Base-by-base conservation (phyloP, 805 yeast genomes). In the Metschnikowia vanudenii region DNA sequence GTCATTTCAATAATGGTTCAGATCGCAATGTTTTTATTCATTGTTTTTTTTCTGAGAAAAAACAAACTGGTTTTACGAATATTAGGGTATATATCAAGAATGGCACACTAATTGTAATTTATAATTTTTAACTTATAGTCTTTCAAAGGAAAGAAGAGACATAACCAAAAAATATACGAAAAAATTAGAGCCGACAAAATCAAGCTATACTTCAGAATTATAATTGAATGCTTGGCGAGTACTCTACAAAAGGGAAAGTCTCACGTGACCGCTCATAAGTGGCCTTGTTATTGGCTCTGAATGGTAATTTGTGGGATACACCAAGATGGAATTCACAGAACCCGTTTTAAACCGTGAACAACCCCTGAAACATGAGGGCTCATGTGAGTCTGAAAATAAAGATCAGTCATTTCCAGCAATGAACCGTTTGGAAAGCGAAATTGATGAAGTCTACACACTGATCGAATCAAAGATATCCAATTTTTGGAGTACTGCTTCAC, bases 381-480 rank as follows among this genome's bases (percentile, higher is more conserved):
- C 29, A 4, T 37, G 33, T n/a, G 35, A 6, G 6, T 13, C 32
- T 4, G 28, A 30, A 6, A 31, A 24, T 11, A 30, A 9, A 9
- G 30, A 13, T 2, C 8, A 37, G 16, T 36, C 26, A 3, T 8
- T 42, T 30, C 41, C 41, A 12, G 40, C 37, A n/a, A 33, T 43
- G 42, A 4, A 41, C 33, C 50, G 46, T 17, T 57, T 82, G 17
- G 88, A 81, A 53, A 67, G 66, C 36, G 81, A 77, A 37, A 73
- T 84, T 20, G 81, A 79, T 47, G 63, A 69, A 17, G 75, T 78
- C 3, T 80, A 78, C 62, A 51, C 66, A 2, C 60, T 64, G 30
- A 62, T 82, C 14, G 84, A 80, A 50, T 82, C 90, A 7, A 64
- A 58, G 46, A 63, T 71, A 41, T 50, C 62, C 28, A 54, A 53